Evolutionary conservation across 495 filamentous ascomycete genomes (phyloP).

Genomic region (Parachaetomium inaequale): DNA sequence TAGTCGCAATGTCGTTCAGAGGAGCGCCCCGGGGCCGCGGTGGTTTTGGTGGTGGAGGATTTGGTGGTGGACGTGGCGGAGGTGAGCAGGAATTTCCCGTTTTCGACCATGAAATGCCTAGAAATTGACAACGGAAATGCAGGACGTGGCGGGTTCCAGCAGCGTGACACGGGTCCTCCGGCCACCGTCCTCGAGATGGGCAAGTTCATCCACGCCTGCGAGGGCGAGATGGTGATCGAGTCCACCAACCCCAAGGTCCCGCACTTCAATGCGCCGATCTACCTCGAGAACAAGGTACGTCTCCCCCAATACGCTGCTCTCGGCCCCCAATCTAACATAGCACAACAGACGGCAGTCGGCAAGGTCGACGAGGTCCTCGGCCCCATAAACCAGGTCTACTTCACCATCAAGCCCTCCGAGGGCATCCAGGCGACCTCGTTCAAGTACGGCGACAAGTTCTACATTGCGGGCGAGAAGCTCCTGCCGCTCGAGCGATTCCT

Average conservation of each 20-base stretch:
- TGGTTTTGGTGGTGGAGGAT: slow-evolving; percentile 19
- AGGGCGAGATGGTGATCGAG: slow-evolving; percentile 95
- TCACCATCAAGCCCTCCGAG: slow-evolving; percentile 93
- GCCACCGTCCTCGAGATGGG: slow-evolving; percentile 71
- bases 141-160: slow-evolving; percentile 54
- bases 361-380: slow-evolving; percentile 95
- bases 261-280: slow-evolving; percentile 98
- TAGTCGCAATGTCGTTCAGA: slow-evolving; percentile 30
- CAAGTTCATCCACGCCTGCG: slow-evolving; percentile 84
- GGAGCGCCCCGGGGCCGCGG: slow-evolving; percentile 33
- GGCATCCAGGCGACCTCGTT: slow-evolving; percentile 93
- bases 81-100: slow-evolving; percentile 21
- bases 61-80: slow-evolving; percentile 16
- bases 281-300: slow-evolving; percentile 91
- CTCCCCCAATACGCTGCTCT: neutral
- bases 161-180: slow-evolving; percentile 53
- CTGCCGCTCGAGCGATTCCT: slow-evolving; percentile 94
- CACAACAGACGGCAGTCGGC: slow-evolving; percentile 67
- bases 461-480: slow-evolving; percentile 89
- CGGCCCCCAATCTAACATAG: slow-evolving; percentile 8
- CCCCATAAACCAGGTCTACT: slow-evolving; percentile 93
- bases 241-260: slow-evolving; percentile 92
- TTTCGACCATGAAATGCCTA: neutral
- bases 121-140: neutral
- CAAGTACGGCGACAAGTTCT: slow-evolving; percentile 95